Evolutionary conservation across 352 stramenopile species (phyloP).

Genomic region (Phytophthora brassicae): DNA sequence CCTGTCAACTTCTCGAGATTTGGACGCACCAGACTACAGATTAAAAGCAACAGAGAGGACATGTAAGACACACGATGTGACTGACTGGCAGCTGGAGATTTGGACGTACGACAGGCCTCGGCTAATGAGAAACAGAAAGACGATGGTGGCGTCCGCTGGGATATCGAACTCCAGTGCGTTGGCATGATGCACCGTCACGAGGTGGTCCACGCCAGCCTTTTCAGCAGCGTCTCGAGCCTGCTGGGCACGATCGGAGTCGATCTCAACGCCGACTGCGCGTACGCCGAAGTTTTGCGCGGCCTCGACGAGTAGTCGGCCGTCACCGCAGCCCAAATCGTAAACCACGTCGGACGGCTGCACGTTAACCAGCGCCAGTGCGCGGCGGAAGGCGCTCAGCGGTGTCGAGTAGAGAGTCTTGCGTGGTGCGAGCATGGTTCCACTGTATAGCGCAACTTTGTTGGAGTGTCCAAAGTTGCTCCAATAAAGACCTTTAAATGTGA

Average conservation of each 20-base stretch:
- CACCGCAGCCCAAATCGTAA: constrained; percentile 80
- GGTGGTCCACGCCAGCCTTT: constrained; percentile 35
- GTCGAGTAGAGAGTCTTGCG: constrained; percentile 81
- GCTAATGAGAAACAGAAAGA: constrained; percentile 85
- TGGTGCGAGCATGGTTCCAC: constrained; percentile 71
- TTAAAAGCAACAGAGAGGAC: constrained; percentile 1
- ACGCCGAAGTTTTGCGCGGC: constrained; percentile 52
- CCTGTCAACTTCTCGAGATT: constrained; percentile 45
- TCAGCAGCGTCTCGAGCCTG: constrained; percentile 31
- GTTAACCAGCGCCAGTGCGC: constrained; percentile 54
- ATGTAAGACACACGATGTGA: neutral
- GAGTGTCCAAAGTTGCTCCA: constrained; percentile 12
- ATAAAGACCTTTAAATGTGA: too few species aligned
- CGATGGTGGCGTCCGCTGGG: constrained; percentile 53
- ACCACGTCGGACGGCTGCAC: constrained; percentile 49
- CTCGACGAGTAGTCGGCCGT: constrained; percentile 69
- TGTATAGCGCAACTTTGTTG: constrained; percentile 19
- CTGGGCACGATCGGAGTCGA: constrained; percentile 46
- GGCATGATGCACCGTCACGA: constrained; percentile 66
- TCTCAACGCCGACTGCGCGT: constrained; percentile 58
- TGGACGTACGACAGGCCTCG: constrained; percentile 58
- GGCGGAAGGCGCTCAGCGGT: constrained; percentile 58
- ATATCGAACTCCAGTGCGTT: constrained; percentile 78
- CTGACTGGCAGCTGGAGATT: neutral
- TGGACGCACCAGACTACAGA: constrained; percentile 47